phyloP scores from a whole-genome alignment of 257 asterid genomes.

The Cordia subcordata region DNA sequence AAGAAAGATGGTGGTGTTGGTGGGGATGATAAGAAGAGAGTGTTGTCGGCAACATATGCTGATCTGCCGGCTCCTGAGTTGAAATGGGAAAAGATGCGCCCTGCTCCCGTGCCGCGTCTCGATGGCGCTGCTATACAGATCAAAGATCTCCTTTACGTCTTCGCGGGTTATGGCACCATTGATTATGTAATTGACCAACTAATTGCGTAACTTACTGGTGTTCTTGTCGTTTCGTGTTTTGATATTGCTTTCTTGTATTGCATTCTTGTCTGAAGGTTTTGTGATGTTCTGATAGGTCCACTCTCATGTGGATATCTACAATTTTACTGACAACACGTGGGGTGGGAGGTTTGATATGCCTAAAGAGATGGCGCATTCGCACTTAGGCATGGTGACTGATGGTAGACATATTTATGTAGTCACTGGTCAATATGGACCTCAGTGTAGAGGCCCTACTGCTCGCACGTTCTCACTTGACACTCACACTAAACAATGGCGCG shows the following conservation, averaged over 20 bases:
- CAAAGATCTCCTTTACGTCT: conserved; percentile 73
- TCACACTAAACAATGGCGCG: conserved; percentile 62
- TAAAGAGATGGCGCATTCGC: conserved; percentile 97
- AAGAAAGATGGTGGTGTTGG: conserved; percentile 30
- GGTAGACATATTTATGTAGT: conserved; percentile 85
- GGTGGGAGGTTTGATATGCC: conserved; percentile 94
- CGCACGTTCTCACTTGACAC: conserved; percentile 75
- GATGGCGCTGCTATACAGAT: conserved; percentile 94
- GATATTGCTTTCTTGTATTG: too few relatives aligned
- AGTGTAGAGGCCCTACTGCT: conserved; percentile 92
- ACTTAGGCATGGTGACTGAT: conserved; percentile 94
- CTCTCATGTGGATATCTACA: conserved; percentile 89
- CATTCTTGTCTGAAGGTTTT: too few relatives aligned
- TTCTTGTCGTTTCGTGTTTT: neutral
- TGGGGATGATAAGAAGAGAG: conserved; percentile 34
- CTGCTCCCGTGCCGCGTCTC: conserved; percentile 92
- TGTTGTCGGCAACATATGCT: conserved; percentile 78
- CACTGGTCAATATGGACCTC: conserved; percentile 93
- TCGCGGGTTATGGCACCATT: conserved; percentile 97
- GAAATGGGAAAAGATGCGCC: conserved; percentile 86
- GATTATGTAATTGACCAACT: conserved; percentile 46
- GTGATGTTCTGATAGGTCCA: conserved; percentile 60
- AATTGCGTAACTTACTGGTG: too few relatives aligned
- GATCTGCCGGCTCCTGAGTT: conserved; percentile 81
- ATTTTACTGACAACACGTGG: conserved; percentile 85